Percentiles rank a stretch among this genome's conserved stretches.
phyloP scores from a whole-genome alignment of 2,329 filamentous ascomycete genomes.

The Incumbomyces lentus region DNA sequence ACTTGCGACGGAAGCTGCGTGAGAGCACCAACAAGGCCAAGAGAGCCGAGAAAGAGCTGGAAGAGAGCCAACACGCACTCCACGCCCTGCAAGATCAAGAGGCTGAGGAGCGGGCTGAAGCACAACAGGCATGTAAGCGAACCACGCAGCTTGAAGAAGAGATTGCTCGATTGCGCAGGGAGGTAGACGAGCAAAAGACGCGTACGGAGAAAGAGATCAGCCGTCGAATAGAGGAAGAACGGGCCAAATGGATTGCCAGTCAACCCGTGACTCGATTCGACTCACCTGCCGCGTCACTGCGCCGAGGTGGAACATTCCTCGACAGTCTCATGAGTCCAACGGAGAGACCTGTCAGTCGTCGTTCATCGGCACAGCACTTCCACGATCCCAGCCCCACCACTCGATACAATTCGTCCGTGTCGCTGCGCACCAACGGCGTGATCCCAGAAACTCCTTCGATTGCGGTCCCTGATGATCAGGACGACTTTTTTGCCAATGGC shows the following conservation, averaged over 20 bases:
- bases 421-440: conserved; percentile 29
- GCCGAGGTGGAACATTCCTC: conserved; percentile 25
- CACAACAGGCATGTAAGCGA: conserved; percentile 34
- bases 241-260: conserved; percentile 44
- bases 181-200: conserved; percentile 50
- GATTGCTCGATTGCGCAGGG: conserved; percentile 47
- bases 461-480: conserved; percentile 39
- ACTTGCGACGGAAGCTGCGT: conserved; percentile 78
- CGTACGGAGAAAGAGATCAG: conserved; percentile 46
- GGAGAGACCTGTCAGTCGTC: conserved; percentile 31
- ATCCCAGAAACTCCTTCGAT: conserved; percentile 35
- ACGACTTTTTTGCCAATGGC: conserved; percentile 33
- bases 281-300: conserved; percentile 33
- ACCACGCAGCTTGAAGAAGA: conserved; percentile 47
- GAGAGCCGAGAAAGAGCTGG: conserved; percentile 71
- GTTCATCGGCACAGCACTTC: conserved; percentile 29
- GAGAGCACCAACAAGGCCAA: conserved; percentile 64
- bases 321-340: conserved; percentile 27
- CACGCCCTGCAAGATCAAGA: conserved; percentile 44
- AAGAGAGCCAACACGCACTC: conserved; percentile 44
- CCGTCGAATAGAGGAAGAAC: conserved; percentile 56
- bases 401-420: conserved; percentile 39
- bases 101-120: conserved; percentile 53
- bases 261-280: conserved; percentile 27
- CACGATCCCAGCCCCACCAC: conserved; percentile 31